A percentile compares a stretch with the other conserved stretches of the same genome.
These are phyloP conservation scores for Fistulifera solaris DNA, from an alignment of 108 stramenopile species.

Conservation along the genomic window DNA sequence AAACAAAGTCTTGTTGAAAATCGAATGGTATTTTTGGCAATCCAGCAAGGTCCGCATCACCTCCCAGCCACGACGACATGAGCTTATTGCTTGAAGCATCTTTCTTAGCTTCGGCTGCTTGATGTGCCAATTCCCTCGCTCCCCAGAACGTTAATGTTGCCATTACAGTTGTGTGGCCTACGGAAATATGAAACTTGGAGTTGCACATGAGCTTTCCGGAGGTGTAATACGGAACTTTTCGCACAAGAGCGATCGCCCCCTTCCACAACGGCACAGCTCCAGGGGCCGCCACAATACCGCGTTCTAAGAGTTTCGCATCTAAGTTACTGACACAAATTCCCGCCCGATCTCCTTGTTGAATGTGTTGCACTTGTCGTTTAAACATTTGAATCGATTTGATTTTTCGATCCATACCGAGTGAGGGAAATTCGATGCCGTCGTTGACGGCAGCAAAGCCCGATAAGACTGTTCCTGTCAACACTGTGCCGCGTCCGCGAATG, in stretches of 20 bases:
- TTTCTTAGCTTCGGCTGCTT: neutral
- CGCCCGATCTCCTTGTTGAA: slow-evolving; percentile 92
- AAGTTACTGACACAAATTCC: slow-evolving; percentile 92
- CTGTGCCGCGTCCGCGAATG: slow-evolving; percentile 95
- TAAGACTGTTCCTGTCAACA: slow-evolving; percentile 93
- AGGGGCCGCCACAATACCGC: slow-evolving; percentile 83
- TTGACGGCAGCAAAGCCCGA: slow-evolving; percentile 75
- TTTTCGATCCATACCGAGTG: slow-evolving; percentile 74
- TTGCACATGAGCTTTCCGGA: slow-evolving; percentile 44
- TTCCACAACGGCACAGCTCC: slow-evolving; percentile 68
- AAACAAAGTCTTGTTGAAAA: slow-evolving; percentile 68
- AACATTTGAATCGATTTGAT: slow-evolving; percentile 98
- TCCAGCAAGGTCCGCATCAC: slow-evolving; percentile 65
- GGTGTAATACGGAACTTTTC: slow-evolving; percentile 80
- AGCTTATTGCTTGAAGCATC: slow-evolving; percentile 7
- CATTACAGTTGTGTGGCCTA: slow-evolving; percentile 96
- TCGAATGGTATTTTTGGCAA: slow-evolving; percentile 66
- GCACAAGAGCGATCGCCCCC: slow-evolving; percentile 82
- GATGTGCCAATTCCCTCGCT: slow-evolving; percentile 44
- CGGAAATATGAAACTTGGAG: slow-evolving; percentile 83
- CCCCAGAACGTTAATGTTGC: slow-evolving; percentile 97
- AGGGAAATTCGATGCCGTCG: slow-evolving; percentile 89
- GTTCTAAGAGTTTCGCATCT: slow-evolving; percentile 87
- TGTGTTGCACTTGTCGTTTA: slow-evolving; percentile 56
- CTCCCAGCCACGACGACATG: slow-evolving; percentile 60